These are phyloP conservation scores for Schizosaccharomyces versatilis DNA, from an alignment of 1,139 yeast species.

Conservation along the genomic window DNA sequence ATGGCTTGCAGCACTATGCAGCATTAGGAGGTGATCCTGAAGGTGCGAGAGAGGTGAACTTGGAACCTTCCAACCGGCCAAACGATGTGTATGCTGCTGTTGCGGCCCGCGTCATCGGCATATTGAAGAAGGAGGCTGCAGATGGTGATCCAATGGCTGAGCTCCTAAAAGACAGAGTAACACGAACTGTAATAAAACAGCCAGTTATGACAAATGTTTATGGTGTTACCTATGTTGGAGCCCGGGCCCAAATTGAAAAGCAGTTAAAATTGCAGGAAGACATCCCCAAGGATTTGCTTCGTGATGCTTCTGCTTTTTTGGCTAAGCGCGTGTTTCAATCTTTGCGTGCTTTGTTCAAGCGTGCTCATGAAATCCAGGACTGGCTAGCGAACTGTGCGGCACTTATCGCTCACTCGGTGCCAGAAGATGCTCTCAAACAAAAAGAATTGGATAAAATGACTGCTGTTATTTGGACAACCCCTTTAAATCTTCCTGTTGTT, in stretches of 20 bases:
- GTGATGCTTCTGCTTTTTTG: constrained; percentile 36
- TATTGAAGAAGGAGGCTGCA: constrained; percentile 38
- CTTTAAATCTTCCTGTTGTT: constrained; percentile 74
- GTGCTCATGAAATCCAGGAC: constrained; percentile 89
- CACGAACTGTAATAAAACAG: constrained; percentile 80
- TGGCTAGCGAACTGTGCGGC: constrained; percentile 83
- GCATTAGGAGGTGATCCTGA: constrained; percentile 90
- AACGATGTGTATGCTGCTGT: constrained; percentile 81
- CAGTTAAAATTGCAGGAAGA: constrained; percentile 25
- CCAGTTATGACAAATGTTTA: constrained; percentile 97
- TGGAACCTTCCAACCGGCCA: constrained; percentile 63
- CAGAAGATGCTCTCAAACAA: constrained; percentile 14
- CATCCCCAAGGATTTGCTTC: constrained; percentile 15
- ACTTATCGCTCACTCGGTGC: constrained; percentile 44
- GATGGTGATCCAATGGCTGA: constrained; percentile 32
- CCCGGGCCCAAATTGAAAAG: constrained; percentile 51
- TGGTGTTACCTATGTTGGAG: constrained; percentile 92
- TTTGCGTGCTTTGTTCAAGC: constrained; percentile 63
- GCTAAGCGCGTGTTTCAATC: constrained; percentile 64
- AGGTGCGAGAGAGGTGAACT: constrained; percentile 83
- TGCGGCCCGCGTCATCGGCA: constrained; percentile 38
- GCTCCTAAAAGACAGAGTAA: constrained; percentile 37
- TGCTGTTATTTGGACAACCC: constrained; percentile 93
- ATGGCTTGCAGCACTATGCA: constrained; percentile 92
- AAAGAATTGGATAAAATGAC: constrained; percentile 35